Percentiles rank a stretch among this genome's conserved stretches.
phyloP scores from a whole-genome alignment of 1,284 basidiomycete species.

The Ceratobasidium sp. region DNA sequence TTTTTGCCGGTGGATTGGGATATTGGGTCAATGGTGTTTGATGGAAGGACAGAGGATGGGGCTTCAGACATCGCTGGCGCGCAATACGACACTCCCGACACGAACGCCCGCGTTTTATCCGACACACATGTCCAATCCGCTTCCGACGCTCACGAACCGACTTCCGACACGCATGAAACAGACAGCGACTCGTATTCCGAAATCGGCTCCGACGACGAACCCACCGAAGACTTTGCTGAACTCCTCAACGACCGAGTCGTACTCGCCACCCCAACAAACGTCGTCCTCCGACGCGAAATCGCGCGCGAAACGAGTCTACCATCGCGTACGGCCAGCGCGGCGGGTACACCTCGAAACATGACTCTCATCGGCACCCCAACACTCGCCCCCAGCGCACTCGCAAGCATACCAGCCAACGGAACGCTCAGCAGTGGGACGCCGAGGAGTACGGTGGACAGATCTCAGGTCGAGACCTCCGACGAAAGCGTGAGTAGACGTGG shows the following conservation, averaged over 20 bases:
- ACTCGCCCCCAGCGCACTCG: neutral
- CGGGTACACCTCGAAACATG: neutral
- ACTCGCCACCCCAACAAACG: neutral
- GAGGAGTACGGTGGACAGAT: too few relatives aligned
- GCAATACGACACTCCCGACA: too few relatives aligned
- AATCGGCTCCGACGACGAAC: neutral
- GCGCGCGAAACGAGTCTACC: conserved; percentile 29
- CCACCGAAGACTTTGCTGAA: conserved; percentile 1
- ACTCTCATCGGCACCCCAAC: neutral
- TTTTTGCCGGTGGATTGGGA: conserved; percentile 35
- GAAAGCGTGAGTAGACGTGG: neutral
- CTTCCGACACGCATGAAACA: neutral
- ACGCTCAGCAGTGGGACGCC: too few relatives aligned
- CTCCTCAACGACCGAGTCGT: neutral
- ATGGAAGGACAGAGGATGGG: neutral
- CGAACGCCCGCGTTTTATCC: too few relatives aligned
- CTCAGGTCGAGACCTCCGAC: neutral
- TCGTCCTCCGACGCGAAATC: conserved; percentile 20
- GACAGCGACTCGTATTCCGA: neutral
- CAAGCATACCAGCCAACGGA: too few relatives aligned
- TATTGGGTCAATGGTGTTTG: conserved; percentile 21
- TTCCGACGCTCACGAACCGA: neutral
- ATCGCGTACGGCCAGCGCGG: neutral
- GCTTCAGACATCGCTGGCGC: too few relatives aligned
- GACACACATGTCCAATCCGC: neutral